A percentile compares a stretch with the other conserved stretches of the same genome.
phyloP scores from a whole-genome alignment of 2,329 filamentous ascomycete genomes.

The Hortaea werneckii region DNA sequence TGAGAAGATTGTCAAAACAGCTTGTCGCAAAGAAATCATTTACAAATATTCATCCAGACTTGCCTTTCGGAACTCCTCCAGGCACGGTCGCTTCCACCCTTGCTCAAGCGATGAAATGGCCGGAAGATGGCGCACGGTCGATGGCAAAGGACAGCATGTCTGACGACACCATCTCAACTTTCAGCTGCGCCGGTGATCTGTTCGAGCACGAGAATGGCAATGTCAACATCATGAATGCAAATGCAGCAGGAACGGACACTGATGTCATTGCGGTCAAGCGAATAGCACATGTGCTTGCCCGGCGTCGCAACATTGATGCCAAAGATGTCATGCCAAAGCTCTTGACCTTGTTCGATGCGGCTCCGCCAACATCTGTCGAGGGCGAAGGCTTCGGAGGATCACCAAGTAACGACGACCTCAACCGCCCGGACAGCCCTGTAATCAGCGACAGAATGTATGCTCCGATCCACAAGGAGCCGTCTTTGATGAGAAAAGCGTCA shows the following conservation, averaged over 20 bases:
- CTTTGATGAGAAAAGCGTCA: conserved; percentile 22
- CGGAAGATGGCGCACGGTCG: conserved; percentile 6
- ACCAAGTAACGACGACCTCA: too few relatives aligned
- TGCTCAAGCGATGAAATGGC: conserved; percentile 13
- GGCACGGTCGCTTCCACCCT: conserved; percentile 11
- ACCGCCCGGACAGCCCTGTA: too few relatives aligned
- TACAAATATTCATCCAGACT: conserved; percentile 18
- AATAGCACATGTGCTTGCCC: conserved; percentile 26
- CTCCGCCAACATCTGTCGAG: neutral
- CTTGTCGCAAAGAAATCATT: conserved; percentile 27
- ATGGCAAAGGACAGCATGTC: conserved; percentile 9
- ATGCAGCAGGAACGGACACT: neutral
- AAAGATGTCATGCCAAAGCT: conserved; percentile 25
- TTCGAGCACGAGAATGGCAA: conserved; percentile 20
- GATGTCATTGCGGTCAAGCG: conserved; percentile 27
- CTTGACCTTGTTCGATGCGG: conserved; percentile 20
- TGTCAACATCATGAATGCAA: neutral
- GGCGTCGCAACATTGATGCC: conserved; percentile 25
- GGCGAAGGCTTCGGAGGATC: neutral
- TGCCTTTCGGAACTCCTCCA: conserved; percentile 27
- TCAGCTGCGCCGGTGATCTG: conserved; percentile 25
- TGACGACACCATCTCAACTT: conserved; percentile 24
- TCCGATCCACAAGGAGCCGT: conserved; percentile 7
- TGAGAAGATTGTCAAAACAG: conserved; percentile 30
- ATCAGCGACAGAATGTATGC: too few relatives aligned